A percentile compares a stretch with the other conserved stretches of the same genome.
Conservation (phyloP, 2,329 filamentous ascomycete genomes). For the Microcera coccophila region DNA sequence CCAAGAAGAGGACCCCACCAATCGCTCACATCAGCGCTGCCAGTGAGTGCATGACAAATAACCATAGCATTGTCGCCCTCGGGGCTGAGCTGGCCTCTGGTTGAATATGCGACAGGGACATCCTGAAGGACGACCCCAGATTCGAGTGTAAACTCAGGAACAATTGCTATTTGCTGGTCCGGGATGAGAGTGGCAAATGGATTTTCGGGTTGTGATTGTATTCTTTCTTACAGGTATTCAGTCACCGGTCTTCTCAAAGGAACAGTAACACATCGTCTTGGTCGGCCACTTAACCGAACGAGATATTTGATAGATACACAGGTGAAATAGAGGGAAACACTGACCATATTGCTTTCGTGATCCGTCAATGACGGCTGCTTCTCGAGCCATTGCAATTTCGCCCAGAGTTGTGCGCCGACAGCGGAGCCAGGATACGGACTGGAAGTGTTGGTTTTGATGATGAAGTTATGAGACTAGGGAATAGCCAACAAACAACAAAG, state of each 20-base stretch:
- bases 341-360: constrained; percentile 30
- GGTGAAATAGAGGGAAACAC: constrained; percentile 12
- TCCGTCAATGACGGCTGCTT: constrained; percentile 13
- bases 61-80: constrained; percentile 65
- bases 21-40: constrained; percentile 78
- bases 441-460: no score
- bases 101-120: constrained; percentile 66
- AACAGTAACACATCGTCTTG: constrained; percentile 3
- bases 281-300: constrained; percentile 1
- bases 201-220: constrained; percentile 75
- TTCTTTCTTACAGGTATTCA: constrained; percentile 66
- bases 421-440: constrained; percentile 1
- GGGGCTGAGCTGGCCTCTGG: constrained; percentile 57
- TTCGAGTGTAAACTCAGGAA: constrained; percentile 89
- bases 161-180: constrained; percentile 79
- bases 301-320: not conserved
- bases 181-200: constrained; percentile 83
- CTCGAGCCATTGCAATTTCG: constrained; percentile 21
- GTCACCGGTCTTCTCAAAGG: constrained; percentile 42
- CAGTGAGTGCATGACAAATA: constrained; percentile 80
- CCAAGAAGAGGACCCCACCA: constrained; percentile 86
- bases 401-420: constrained; percentile 1
- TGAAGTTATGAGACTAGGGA: no score
- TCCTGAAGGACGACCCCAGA: constrained; percentile 81
- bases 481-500: no score